Base-by-base conservation (phyloP, 164 flowering plant species). In the Akebia trifoliata region DNA sequence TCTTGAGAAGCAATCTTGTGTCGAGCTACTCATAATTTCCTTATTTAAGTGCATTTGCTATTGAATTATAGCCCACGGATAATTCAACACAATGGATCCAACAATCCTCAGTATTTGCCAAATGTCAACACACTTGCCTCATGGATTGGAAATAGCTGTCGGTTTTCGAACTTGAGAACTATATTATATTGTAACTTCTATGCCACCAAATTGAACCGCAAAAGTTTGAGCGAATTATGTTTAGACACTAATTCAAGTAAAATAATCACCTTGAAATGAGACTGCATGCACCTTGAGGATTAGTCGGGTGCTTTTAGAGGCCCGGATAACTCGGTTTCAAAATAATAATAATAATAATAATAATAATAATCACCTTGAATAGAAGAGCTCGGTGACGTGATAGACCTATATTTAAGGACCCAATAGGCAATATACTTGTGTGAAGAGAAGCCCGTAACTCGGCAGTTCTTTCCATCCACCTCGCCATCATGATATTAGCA, bases 381-480 rank as follows among this genome's bases (percentile, higher is more conserved):
- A 94, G 99, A 73, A 94, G 78, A 62, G 99, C 94, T 29, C 99
- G 87, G 44, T 94, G 99, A 17, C 97, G 81, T 20, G 94, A 88
- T 17, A 90, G 64, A 44, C 99, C 99, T 60, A 87, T 64, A 67
- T 75, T 85, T 58, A 90, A 64, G 66, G 90, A 81, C 20, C 99
- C 97, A 72, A 94, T 76, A n/a, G 97, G 99, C 68, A 86, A 78
- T 28, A 91, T 69, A 68, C 70, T 76, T 40, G 97, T 76, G 15
- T 88, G 89, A 52, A 85, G 91, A 62, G 95, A 83, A 55, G 80
- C 65, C 62, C 85, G 84, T 62, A 88, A 75, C 62, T 90, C 90
- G 22, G 72, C 72, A 70, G 83, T 85, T 64, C 70, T 82, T 50
- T 90, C 97, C 73, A 77, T 75, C 97, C 99, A 94, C 72, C 73